phyloP scores from a whole-genome alignment of 2,329 filamentous ascomycete species.

The Tympanopsis confertula region DNA sequence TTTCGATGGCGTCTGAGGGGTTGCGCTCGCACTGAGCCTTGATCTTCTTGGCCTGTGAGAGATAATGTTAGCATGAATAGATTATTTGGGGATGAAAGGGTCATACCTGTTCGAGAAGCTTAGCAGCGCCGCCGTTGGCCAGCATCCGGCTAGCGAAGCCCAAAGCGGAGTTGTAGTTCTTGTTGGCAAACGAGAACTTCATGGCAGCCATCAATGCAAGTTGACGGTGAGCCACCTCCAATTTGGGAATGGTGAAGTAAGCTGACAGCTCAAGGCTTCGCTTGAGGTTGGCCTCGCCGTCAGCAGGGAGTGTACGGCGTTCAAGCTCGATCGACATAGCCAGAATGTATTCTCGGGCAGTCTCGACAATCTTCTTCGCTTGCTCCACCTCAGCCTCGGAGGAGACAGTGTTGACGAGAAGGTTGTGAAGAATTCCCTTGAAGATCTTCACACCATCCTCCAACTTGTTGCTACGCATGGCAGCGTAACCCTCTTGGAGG shows the following conservation, averaged over 20 bases:
- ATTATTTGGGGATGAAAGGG: constrained; percentile 1
- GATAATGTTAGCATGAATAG: constrained; percentile 1
- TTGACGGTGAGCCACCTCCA: constrained; percentile 85
- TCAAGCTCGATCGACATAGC: constrained; percentile 89
- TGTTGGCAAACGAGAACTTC: constrained; percentile 81
- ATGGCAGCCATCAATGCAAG: constrained; percentile 84
- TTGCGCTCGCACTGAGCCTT: constrained; percentile 88
- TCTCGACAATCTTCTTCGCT: constrained; percentile 77
- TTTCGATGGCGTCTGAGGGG: constrained; percentile 77
- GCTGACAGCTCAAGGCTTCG: constrained; percentile 82
- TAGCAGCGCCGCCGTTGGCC: constrained; percentile 74
- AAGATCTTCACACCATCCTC: constrained; percentile 80
- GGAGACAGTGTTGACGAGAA: constrained; percentile 82
- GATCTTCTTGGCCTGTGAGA: constrained; percentile 65
- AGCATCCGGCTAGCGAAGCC: constrained; percentile 92
- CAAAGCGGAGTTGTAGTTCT: constrained; percentile 82
- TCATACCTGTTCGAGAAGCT: constrained; percentile 82
- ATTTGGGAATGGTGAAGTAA: constrained; percentile 97
- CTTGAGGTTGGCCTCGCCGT: constrained; percentile 64
- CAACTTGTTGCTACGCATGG: constrained; percentile 86
- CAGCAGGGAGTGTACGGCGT: constrained; percentile 48
- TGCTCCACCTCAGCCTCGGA: constrained; percentile 76
- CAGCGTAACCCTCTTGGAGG: constrained; percentile 74
- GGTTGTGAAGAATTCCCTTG: constrained; percentile 72
- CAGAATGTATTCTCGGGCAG: constrained; percentile 78